Evolutionary conservation across 306 rosid genomes (phyloP), one percentile per base, ranked within the genome.

Genomic region (Castanopsis chinensis): DNA sequence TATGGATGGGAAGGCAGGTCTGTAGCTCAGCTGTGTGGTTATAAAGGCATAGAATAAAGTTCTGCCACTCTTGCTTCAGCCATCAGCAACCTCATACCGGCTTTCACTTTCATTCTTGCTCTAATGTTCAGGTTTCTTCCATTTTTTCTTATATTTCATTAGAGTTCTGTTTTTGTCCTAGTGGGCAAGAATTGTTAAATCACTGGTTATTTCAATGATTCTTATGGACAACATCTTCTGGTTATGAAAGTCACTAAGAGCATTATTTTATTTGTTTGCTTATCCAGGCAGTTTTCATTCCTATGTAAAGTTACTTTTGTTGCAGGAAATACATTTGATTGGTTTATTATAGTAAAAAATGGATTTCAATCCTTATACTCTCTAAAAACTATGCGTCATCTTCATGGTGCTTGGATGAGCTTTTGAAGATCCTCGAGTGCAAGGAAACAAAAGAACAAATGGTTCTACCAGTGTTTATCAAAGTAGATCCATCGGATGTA

Each of bases 91-190:
- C 91, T 90, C 67, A 54, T 79, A 2, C 94, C 94, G 0, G 91
- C 90, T 23, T 87, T 85, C 41, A 85, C 92, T 21, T 87, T 90
- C 86, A 71, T 85, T 3, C 78, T 90, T 27, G 92, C 94, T 1
- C 25, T 80, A 37, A n/a, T 87, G 79, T 90, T 88, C 85, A 85
- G 92, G 94, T 90, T 56, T 52, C 9, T 18, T 32, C 12, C 60
- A 27, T 52, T 25, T 57, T 65, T 35, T 3, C 19, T 55, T 3
- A 28, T 37, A 18, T 4, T 14, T 33, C 51, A 13, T 33, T 3
- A 43, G 51, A 18, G 23, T 17, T 30, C 54, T 61, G 10, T 5
- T 13, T 4, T 64, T 7, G 0, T 4, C 21, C 20, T 57, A 57
- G 10, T 59, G 41, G 3, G 20, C 13, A 57, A 21, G 30, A 57